Conservation (phyloP, 805 yeast species). For the Candida oleophila region DNA sequence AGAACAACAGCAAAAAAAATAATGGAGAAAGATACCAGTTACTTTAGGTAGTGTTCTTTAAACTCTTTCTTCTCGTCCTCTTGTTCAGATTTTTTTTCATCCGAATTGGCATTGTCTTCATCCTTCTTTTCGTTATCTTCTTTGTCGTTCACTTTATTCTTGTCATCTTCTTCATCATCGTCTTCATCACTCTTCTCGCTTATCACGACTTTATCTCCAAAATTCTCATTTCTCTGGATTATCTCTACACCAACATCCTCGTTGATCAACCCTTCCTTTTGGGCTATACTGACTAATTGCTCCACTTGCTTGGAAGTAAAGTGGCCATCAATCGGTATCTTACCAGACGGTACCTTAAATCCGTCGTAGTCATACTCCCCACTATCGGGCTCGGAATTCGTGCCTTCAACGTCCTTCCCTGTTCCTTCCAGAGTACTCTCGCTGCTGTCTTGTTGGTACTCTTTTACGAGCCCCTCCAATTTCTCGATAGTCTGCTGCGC, state of each 20-base stretch:
- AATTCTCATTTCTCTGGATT: conserved; percentile 15
- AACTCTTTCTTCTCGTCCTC: not conserved
- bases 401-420: conserved; percentile 25
- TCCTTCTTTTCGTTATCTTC: conserved; percentile 3
- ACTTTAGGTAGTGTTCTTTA: not conserved
- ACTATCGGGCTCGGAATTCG: not conserved
- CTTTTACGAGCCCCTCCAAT: conserved; percentile 41
- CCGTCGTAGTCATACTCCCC: conserved; percentile 31
- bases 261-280: conserved; percentile 28
- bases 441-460: conserved; percentile 33
- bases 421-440: conserved; percentile 47
- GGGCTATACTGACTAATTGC: conserved; percentile 29
- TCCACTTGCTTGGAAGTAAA: conserved; percentile 34
- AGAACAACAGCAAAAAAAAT: not conserved
- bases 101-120: conserved; percentile 3
- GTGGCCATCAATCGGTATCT: conserved; percentile 41
- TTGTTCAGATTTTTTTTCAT: not conserved
- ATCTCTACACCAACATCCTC: conserved; percentile 26
- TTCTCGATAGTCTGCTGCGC: conserved; percentile 45
- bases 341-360: conserved; percentile 35
- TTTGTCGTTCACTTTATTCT: not conserved
- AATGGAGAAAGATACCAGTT: not conserved
- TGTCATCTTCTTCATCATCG: conserved; percentile 6
- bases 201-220: conserved; percentile 33
- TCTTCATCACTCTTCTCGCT: conserved; percentile 13